Evolutionary conservation across 306 rosid genomes (phyloP).

Genomic region (Amphicarpaea edgeworthii): DNA sequence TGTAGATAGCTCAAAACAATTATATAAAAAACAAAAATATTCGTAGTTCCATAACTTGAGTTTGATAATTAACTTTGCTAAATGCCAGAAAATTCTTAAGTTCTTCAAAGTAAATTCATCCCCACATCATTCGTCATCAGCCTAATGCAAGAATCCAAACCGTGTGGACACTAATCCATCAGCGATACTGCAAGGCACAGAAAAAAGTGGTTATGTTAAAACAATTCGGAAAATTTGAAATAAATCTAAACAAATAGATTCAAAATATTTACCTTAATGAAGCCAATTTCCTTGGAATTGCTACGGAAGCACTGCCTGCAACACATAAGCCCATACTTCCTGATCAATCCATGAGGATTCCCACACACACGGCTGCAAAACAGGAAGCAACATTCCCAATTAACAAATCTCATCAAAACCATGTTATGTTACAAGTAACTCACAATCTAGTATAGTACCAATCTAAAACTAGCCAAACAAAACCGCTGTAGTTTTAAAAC

Average conservation of each 20-base stretch:
- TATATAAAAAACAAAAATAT: slow-evolving; percentile 31
- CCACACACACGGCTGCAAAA: slow-evolving; percentile 71
- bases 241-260: neutral
- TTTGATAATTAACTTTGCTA: slow-evolving; percentile 8
- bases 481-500: neutral
- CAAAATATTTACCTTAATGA: slow-evolving; percentile 70
- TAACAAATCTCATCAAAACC: slow-evolving; percentile 2
- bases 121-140: slow-evolving; percentile 13
- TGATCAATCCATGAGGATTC: slow-evolving; percentile 86
- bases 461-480: neutral
- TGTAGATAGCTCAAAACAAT: slow-evolving; percentile 18
- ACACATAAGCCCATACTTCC: slow-evolving; percentile 94
- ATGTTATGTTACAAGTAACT: neutral
- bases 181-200: slow-evolving; percentile 71
- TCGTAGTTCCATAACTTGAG: slow-evolving; percentile 20
- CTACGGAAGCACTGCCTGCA: slow-evolving; percentile 99
- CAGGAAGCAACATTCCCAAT: neutral
- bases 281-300: slow-evolving; percentile 97
- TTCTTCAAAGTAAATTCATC: slow-evolving; percentile 33
- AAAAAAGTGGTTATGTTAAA: neutral
- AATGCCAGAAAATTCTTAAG: slow-evolving; percentile 41
- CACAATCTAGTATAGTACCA: neutral
- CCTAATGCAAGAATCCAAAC: slow-evolving; percentile 32
- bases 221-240: neutral
- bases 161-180: slow-evolving; percentile 15